Evolutionary conservation across 2,329 filamentous ascomycete species (phyloP).

Genomic region (Fusarium luffae): DNA sequence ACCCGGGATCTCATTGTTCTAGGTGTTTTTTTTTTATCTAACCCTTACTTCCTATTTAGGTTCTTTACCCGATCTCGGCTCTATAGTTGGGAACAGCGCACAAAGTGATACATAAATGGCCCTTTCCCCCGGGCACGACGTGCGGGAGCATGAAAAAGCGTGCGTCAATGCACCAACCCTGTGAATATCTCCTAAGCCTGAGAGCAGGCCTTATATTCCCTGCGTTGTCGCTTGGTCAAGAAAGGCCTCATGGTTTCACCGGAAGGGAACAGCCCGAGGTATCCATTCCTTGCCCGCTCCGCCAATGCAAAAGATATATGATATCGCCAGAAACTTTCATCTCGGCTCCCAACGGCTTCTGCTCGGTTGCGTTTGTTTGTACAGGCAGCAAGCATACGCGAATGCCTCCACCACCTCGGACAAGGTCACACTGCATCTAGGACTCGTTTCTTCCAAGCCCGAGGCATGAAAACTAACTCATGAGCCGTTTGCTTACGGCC

Average conservation of each 20-base stretch:
- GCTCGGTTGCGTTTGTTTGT: slow-evolving; percentile 18
- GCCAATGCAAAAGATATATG: slow-evolving; percentile 2
- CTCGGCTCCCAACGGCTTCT: slow-evolving; percentile 6
- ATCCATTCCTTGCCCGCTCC: background rate
- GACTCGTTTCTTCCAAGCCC: slow-evolving; percentile 19
- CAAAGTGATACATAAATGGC: slow-evolving; percentile 34
- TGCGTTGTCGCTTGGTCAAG: background rate
- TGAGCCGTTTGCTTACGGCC: background rate
- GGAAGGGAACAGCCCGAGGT: background rate
- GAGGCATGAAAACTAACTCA: slow-evolving; percentile 7
- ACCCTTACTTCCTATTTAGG: slow-evolving; percentile 22
- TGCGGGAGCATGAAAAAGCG: slow-evolving; percentile 26
- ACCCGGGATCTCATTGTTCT: slow-evolving; percentile 8
- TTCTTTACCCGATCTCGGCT: slow-evolving; percentile 9
- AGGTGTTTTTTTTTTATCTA: background rate
- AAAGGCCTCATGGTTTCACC: background rate
- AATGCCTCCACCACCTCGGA: slow-evolving; percentile 20
- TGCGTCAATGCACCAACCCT: background rate
- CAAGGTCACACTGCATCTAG: slow-evolving; percentile 30
- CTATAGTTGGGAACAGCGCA: slow-evolving; percentile 24
- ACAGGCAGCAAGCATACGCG: slow-evolving; percentile 6
- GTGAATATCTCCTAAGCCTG: background rate
- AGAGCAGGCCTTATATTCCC: background rate
- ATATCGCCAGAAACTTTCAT: background rate
- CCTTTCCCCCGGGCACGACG: slow-evolving; percentile 17